These are phyloP conservation scores for Fusarium cicatricum DNA, from an alignment of 2,329 filamentous ascomycete genomes.

Conservation along the genomic window DNA sequence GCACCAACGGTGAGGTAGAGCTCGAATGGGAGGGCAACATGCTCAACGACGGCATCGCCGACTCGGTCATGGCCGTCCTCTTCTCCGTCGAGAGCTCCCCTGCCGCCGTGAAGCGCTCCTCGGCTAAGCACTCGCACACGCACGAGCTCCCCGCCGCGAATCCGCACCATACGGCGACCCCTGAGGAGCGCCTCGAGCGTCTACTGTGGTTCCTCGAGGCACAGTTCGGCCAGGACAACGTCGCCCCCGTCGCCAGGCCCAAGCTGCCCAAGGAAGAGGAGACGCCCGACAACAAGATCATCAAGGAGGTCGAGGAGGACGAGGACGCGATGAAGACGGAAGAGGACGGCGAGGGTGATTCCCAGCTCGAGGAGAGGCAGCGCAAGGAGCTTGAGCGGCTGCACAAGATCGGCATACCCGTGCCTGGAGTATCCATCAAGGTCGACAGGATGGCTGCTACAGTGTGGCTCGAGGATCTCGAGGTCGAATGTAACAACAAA, in stretches of 20 bases:
- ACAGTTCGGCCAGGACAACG: constrained; percentile 87
- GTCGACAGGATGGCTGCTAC: constrained; percentile 88
- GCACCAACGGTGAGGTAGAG: constrained; percentile 80
- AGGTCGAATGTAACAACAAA: constrained; percentile 84
- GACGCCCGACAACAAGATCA: constrained; percentile 40
- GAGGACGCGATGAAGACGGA: constrained; percentile 48
- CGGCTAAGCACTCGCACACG: constrained; percentile 45
- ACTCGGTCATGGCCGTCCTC: constrained; percentile 92
- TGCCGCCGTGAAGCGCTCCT: constrained; percentile 83
- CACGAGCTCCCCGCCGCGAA: constrained; percentile 64
- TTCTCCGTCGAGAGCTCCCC: constrained; percentile 93
- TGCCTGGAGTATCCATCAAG: constrained; percentile 86
- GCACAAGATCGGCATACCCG: constrained; percentile 85
- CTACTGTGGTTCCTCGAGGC: constrained; percentile 97
- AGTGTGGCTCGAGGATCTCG: constrained; percentile 91
- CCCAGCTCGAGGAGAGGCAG: constrained; percentile 63
- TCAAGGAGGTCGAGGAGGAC: constrained; percentile 48
- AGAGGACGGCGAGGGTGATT: constrained; percentile 49
- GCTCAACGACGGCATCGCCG: constrained; percentile 97
- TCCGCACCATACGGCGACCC: constrained; percentile 74
- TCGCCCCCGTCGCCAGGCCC: constrained; percentile 76
- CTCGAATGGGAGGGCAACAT: constrained; percentile 98
- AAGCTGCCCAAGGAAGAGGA: constrained; percentile 57
- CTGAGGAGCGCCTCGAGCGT: constrained; percentile 81
- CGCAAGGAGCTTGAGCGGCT: constrained; percentile 79